Conservation (phyloP, 352 stramenopile genomes). For the Pilasporangium apinafurcum region DNA sequence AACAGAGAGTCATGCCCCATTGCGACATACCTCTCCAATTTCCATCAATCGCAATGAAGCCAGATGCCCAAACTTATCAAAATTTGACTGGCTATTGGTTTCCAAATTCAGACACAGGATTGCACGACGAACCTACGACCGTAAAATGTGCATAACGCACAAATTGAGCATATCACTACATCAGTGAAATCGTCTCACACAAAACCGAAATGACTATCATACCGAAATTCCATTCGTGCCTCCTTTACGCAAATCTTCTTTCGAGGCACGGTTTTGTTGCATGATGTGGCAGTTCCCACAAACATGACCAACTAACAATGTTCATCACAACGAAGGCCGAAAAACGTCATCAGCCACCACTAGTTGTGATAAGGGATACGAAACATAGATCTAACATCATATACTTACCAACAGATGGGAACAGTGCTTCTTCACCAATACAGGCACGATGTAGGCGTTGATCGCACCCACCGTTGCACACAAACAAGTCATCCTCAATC, state of each 20-base stretch:
- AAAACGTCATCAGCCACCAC: neutral
- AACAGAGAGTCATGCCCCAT: no score
- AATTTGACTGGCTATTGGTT: slow-evolving; percentile 51
- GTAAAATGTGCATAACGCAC: neutral
- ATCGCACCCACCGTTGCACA: slow-evolving; percentile 51
- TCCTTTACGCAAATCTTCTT: slow-evolving; percentile 68
- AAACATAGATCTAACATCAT: neutral
- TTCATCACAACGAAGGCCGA: neutral
- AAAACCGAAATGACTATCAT: slow-evolving; percentile 1
- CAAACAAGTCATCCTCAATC: slow-evolving; percentile 39
- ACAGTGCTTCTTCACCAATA: slow-evolving; percentile 56
- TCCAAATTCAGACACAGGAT: slow-evolving; percentile 71
- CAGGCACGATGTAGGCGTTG: slow-evolving; percentile 51
- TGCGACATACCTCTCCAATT: slow-evolving; percentile 39
- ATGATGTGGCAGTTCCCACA: slow-evolving; percentile 72
- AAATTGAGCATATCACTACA: slow-evolving; percentile 1
- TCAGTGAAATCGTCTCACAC: no score
- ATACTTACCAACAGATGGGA: slow-evolving; percentile 31
- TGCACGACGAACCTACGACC: slow-evolving; percentile 45
- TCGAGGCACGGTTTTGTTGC: slow-evolving; percentile 54
- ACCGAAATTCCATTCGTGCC: slow-evolving; percentile 48
- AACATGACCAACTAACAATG: slow-evolving; percentile 51
- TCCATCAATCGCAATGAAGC: slow-evolving; percentile 59
- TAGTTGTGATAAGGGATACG: no score
- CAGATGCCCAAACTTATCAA: slow-evolving; percentile 78